phyloP scores from a whole-genome alignment of 306 rosid species.

The Quercus rubra region DNA sequence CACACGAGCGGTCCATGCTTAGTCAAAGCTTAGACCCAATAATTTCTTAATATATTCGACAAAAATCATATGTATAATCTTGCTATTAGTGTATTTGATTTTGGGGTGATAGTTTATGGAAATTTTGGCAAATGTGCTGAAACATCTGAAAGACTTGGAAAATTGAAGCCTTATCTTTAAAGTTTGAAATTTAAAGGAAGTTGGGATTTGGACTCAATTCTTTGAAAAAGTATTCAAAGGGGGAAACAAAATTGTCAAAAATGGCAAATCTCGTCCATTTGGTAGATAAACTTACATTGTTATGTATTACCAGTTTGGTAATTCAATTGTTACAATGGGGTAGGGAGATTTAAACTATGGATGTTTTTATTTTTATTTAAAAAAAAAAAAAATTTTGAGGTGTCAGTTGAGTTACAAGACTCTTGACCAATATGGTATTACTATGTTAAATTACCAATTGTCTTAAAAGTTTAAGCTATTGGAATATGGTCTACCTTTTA shows the following conservation, averaged over 20 bases:
- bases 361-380: too few relatives aligned
- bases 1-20: neutral
- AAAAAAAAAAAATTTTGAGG: too few relatives aligned
- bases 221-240: neutral
- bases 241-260: neutral
- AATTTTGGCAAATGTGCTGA: neutral
- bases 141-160: neutral
- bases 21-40: neutral
- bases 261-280: neutral
- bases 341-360: too few relatives aligned
- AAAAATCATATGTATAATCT: neutral
- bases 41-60: neutral
- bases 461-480: too few relatives aligned
- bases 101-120: too few relatives aligned
- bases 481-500: too few relatives aligned
- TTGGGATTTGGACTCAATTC: neutral
- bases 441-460: too few relatives aligned
- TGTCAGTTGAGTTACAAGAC: too few relatives aligned
- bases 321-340: too few relatives aligned
- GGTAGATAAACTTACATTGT: neutral
- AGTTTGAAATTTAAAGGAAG: neutral
- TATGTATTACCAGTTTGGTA: too few relatives aligned
- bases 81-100: neutral
- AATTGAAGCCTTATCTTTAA: neutral
- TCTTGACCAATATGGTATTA: too few relatives aligned